Base-by-base conservation (phyloP, 1,284 basidiomycete genomes). In the Rhizoctonia solani region DNA sequence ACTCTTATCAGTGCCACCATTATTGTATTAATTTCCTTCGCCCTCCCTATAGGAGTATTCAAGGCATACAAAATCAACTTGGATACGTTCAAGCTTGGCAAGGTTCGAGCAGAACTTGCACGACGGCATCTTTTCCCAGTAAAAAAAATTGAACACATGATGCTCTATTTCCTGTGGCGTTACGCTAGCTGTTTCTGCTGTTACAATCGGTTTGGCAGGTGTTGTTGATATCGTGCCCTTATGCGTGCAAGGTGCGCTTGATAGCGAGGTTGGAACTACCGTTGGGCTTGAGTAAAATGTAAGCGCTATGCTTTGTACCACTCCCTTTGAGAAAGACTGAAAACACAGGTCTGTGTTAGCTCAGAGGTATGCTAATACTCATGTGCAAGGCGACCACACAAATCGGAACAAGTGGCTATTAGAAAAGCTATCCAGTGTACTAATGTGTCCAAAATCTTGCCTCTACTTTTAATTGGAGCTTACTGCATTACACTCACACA, bases 171-270 rank as follows among this genome's bases (percentile, higher is more conserved):
- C 66, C 66, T 9, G 66, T 59, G 14, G 56, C 66, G 32, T 61
- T 27, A 44, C 55, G 3, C 49, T 50, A 23, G 27, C 29, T n/a
- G 32, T 49, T 5, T 68, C 59, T 23, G 29, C 47, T 13, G 27
- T 46, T n/a, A 68, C 66, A 4, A 30, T 68, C n/a, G 55, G 66
- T 19, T 47, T 68, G 21, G 66, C 55, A 25, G 65, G 61, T 21
- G 44, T 50, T 30, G 9, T 61, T 3, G 66, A 68, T 32, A 6
- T 68, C 32, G 55, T 68, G 9, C 56, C 66, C 9, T 34, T 30
- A 11, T n/a, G 19, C 21, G 13, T 68, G 21, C 66, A 61, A 47
- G 23, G 41, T 19, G 4, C 19, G 25, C 21, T 68, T 13, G 42
- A 68, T n/a, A 21, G 2, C 16, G 23, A 49, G 16, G 21, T 49